Evolutionary conservation across 2,329 filamentous ascomycete genomes (phyloP).

Genomic region (Pseudogymnoascus sp.): DNA sequence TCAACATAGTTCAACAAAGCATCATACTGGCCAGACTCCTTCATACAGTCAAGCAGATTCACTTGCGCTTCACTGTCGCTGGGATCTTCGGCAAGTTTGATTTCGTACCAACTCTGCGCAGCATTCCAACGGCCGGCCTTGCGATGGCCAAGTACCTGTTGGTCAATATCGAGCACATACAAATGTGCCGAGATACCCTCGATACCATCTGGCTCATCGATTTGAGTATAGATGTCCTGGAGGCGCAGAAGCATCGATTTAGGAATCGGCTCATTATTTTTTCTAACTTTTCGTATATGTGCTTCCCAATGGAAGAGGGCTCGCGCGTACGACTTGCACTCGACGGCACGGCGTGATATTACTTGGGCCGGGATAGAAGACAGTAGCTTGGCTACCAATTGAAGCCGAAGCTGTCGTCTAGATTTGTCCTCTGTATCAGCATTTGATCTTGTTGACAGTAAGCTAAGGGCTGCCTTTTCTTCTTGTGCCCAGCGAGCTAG

Average conservation of each 20-base stretch:
- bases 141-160: constrained; percentile 85
- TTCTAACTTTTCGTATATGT: constrained; percentile 57
- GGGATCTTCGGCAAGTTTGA: constrained; percentile 74
- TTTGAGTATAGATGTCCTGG: constrained; percentile 92
- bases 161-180: constrained; percentile 80
- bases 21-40: constrained; percentile 92
- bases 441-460: constrained; percentile 13
- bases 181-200: constrained; percentile 89
- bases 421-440: constrained; percentile 33
- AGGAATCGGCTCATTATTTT: constrained; percentile 27
- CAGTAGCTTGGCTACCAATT: constrained; percentile 65
- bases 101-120: constrained; percentile 96
- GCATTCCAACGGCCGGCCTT: constrained; percentile 92
- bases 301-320: constrained; percentile 94
- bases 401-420: constrained; percentile 28
- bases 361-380: constrained; percentile 61
- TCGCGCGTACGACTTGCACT: constrained; percentile 86
- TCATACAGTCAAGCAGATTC: constrained; percentile 78
- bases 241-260: constrained; percentile 65
- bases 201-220: constrained; percentile 94
- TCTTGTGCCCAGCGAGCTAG: constrained; percentile 82
- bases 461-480: constrained; percentile 32
- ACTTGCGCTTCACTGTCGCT: constrained; percentile 70
- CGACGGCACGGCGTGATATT: constrained; percentile 78
- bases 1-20: constrained; percentile 82